Percentiles rank a stretch among this genome's conserved stretches.
Evolutionary conservation across 2,329 filamentous ascomycete genomes (phyloP).

Genomic region (Endoconidiophora laricicola): DNA sequence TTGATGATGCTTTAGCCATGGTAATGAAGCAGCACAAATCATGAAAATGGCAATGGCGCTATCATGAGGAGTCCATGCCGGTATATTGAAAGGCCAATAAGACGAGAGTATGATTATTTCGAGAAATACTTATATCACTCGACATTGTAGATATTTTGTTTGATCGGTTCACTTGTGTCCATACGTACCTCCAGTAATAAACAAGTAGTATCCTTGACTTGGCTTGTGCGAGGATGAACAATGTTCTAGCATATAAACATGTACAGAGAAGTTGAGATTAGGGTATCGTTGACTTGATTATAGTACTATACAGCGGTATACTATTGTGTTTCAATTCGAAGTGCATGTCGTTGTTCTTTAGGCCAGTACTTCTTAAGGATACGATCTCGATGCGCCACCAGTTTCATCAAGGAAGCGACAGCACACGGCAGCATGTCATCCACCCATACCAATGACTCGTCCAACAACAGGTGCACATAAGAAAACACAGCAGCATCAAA

Average conservation of each 20-base stretch:
- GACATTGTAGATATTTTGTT: not conserved
- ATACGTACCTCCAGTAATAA: no score
- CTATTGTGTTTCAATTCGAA: not conserved
- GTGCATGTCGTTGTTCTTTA: not conserved
- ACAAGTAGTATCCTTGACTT: no score
- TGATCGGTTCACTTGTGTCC: no score
- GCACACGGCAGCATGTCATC: conserved; percentile 42
- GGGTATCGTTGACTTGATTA: no score
- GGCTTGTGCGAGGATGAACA: no score
- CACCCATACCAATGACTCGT: conserved; percentile 45
- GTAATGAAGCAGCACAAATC: not conserved
- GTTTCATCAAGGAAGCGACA: conserved; percentile 38
- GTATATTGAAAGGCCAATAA: not conserved
- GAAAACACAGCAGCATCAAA: conserved; percentile 86
- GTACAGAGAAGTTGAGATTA: not conserved
- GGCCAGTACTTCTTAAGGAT: conserved; percentile 18
- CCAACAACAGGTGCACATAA: conserved; percentile 68
- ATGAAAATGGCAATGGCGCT: not conserved
- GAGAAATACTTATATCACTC: not conserved
- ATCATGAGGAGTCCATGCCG: no score
- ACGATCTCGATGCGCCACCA: conserved; percentile 33
- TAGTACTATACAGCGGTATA: no score
- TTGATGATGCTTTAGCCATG: not conserved
- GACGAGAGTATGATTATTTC: no score
- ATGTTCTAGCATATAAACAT: not conserved